A percentile compares a stretch with the other conserved stretches of the same genome.
These are phyloP conservation scores for Amanita pseudoporphyria DNA, from an alignment of 768 basidiomycete genomes.

Conservation along the genomic window DNA sequence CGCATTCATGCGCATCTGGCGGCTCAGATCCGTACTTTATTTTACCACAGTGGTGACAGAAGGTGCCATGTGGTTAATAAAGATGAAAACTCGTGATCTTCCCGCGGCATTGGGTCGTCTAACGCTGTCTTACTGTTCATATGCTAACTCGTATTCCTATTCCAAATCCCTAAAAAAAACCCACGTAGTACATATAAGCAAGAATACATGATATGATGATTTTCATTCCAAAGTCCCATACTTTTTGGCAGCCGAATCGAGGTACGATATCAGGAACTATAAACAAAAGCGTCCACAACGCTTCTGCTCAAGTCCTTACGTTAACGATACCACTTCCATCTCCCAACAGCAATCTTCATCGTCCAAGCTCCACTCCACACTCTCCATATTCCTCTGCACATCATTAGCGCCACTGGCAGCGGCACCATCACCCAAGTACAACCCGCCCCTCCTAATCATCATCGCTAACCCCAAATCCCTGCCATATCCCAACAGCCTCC, in stretches of 20 bases:
- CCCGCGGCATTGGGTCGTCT: no score
- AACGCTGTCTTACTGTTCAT: no score
- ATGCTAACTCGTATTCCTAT: no score
- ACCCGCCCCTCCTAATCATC: constrained; percentile 15
- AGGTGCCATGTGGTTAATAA: no score
- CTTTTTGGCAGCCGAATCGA: not conserved
- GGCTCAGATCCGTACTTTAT: no score
- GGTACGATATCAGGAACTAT: not conserved
- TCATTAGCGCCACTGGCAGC: not conserved
- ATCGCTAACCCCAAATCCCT: constrained; percentile 34
- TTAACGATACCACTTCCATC: not conserved
- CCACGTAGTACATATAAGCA: not conserved
- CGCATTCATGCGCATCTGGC: no score
- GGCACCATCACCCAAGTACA: constrained; percentile 8
- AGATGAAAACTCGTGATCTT: no score
- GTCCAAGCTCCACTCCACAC: not conserved
- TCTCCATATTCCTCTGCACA: no score
- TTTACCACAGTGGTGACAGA: no score
- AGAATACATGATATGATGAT: not conserved
- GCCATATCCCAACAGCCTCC: constrained; percentile 40
- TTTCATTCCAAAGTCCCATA: no score
- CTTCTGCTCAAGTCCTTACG: not conserved
- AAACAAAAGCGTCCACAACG: not conserved
- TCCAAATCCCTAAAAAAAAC: no score
- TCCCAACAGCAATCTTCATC: not conserved